These are phyloP conservation scores for Miscanthus lutarioriparius DNA, from an alignment of 176 grass and related monocot species.

Conservation along the genomic window DNA sequence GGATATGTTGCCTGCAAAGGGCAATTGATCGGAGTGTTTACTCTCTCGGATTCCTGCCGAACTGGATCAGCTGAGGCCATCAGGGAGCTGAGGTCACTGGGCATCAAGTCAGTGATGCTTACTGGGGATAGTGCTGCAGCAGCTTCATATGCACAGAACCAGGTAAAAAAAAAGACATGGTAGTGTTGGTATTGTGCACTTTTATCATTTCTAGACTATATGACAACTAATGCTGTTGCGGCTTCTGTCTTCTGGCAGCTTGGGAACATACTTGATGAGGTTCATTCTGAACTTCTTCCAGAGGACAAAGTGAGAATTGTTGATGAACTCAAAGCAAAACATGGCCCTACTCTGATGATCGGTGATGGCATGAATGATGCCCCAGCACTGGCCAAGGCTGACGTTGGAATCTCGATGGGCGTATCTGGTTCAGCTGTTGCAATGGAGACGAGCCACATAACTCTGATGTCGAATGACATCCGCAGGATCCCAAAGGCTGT, in stretches of 20 bases:
- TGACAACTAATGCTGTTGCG: not conserved
- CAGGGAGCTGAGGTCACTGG: constrained; percentile 65
- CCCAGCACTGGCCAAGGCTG: constrained; percentile 77
- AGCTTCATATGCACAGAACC: constrained; percentile 75
- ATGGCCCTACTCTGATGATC: constrained; percentile 82
- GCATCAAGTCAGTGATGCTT: constrained; percentile 89
- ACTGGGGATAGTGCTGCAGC: constrained; percentile 79
- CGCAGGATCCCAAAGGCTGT: constrained; percentile 74
- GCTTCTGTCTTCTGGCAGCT: constrained; percentile 48
- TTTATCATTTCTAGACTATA: not conserved
- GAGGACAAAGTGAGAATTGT: constrained; percentile 87
- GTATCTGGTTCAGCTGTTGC: constrained; percentile 93
- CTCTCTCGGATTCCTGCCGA: constrained; percentile 81
- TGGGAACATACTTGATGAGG: constrained; percentile 55
- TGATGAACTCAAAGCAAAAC: constrained; percentile 59
- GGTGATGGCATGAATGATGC: constrained; percentile 99
- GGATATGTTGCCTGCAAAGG: constrained; percentile 64
- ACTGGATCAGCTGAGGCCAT: constrained; percentile 81
- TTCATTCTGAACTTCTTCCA: constrained; percentile 84
- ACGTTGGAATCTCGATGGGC: constrained; percentile 96
- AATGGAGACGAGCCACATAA: constrained; percentile 91
- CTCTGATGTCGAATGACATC: constrained; percentile 96
- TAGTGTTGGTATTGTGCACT: not conserved
- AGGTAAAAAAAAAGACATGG: constrained; percentile 41
- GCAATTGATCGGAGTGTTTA: constrained; percentile 73